Evolutionary conservation across 208 protist species (phyloP).

Genomic region (Crithidia bombi): DNA sequence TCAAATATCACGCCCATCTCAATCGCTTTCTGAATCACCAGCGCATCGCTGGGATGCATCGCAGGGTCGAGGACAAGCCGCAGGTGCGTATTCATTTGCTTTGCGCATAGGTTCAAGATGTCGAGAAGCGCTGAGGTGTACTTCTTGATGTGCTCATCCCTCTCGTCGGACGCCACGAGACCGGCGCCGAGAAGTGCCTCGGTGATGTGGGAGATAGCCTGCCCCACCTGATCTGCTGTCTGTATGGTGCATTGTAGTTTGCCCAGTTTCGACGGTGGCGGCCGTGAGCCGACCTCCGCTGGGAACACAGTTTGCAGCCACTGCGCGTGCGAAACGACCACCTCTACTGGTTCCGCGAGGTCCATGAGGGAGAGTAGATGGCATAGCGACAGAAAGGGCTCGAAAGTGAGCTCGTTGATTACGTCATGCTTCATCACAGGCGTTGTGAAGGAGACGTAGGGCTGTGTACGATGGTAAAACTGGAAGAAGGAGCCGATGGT

Average conservation of each 20-base stretch:
- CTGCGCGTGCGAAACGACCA: constrained; percentile 75
- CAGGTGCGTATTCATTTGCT: constrained; percentile 50
- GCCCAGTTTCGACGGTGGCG: constrained; percentile 35
- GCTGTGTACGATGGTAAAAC: constrained; percentile 69
- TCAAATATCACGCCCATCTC: constrained; percentile 50
- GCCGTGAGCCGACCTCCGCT: constrained; percentile 35
- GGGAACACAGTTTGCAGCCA: constrained; percentile 71
- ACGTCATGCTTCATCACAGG: constrained; percentile 36
- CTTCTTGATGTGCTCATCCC: constrained; percentile 56
- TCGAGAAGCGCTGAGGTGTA: constrained; percentile 51
- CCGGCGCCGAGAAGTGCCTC: constrained; percentile 33
- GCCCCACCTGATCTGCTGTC: constrained; percentile 48
- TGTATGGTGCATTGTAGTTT: constrained; percentile 41
- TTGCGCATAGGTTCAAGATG: constrained; percentile 47
- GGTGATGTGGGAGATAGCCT: constrained; percentile 43
- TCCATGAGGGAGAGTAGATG: constrained; percentile 71
- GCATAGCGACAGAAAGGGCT: constrained; percentile 62
- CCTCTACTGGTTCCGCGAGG: constrained; percentile 43
- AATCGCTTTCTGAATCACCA: constrained; percentile 40
- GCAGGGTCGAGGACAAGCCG: constrained; percentile 56
- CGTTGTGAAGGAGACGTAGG: constrained; percentile 65
- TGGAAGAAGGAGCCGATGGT: constrained; percentile 65
- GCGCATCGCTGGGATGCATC: constrained; percentile 38
- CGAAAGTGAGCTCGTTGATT: constrained; percentile 59
- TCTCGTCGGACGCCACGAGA: constrained; percentile 33